These are phyloP conservation scores for Trichocladium uniseriatum DNA, from an alignment of 495 filamentous ascomycete species.

Conservation along the genomic window DNA sequence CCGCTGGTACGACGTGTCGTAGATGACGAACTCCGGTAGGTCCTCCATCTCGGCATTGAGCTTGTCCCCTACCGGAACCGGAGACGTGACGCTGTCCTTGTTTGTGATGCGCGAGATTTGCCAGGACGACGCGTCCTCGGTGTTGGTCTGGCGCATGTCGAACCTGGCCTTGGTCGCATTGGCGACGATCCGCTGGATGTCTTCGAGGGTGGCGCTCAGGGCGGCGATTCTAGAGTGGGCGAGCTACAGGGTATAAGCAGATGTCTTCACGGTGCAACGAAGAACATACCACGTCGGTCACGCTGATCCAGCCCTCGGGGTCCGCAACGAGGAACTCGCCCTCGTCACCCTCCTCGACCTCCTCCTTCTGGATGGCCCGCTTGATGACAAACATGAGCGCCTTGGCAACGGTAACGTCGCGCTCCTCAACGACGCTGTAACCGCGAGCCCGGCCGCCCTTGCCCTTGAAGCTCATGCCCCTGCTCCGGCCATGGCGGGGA, in stretches of 20 bases:
- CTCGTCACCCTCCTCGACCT: slow-evolving; percentile 29
- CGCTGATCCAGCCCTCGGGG: slow-evolving; percentile 33
- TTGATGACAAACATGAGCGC: slow-evolving; percentile 37
- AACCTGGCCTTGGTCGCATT: slow-evolving; percentile 28
- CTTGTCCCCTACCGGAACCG: slow-evolving; percentile 20
- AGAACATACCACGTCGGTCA: slow-evolving; percentile 32
- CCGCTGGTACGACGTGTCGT: slow-evolving; percentile 32
- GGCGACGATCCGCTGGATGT: slow-evolving; percentile 28
- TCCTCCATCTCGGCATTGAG: slow-evolving; percentile 19
- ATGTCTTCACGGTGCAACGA: not conserved
- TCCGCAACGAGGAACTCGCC: slow-evolving; percentile 32
- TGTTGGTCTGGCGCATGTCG: slow-evolving; percentile 17
- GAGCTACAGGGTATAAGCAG: slow-evolving; percentile 20
- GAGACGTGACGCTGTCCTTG: slow-evolving; percentile 14
- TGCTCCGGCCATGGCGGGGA: slow-evolving; percentile 37
- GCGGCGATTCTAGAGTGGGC: slow-evolving; percentile 24
- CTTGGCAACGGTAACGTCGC: slow-evolving; percentile 33
- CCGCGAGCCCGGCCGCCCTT: slow-evolving; percentile 25
- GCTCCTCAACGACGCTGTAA: slow-evolving; percentile 36
- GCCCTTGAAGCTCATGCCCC: slow-evolving; percentile 33
- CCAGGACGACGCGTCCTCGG: slow-evolving; percentile 17
- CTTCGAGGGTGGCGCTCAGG: slow-evolving; percentile 26
- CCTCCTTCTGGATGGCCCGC: slow-evolving; percentile 28
- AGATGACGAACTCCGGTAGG: slow-evolving; percentile 30
- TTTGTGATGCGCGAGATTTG: slow-evolving; percentile 22